phyloP scores from a whole-genome alignment of 2,329 filamentous ascomycete species.

The Cladobotryum protrusum region DNA sequence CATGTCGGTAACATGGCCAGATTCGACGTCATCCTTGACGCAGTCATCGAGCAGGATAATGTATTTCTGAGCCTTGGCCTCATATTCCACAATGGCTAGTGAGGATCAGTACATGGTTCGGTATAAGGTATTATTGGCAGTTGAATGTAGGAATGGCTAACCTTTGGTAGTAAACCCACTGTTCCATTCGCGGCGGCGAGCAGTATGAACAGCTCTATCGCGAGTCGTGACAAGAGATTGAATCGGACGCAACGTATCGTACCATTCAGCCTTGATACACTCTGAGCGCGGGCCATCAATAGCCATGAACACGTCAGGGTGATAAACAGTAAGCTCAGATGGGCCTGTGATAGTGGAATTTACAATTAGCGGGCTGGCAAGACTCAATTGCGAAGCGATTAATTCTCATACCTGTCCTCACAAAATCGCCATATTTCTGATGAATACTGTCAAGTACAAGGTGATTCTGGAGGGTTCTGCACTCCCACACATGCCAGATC shows the following conservation, averaged over 20 bases:
- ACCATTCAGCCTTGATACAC: conserved; percentile 22
- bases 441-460: conserved; percentile 16
- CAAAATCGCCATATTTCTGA: conserved; percentile 20
- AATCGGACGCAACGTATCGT: conserved; percentile 19
- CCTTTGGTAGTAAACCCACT: conserved; percentile 17
- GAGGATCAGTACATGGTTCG: too few relatives aligned
- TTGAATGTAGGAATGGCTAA: conserved; percentile 1
- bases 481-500: conserved; percentile 27
- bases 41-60: conserved; percentile 14
- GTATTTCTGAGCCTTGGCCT: conserved; percentile 14
- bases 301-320: conserved; percentile 19
- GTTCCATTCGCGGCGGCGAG: conserved; percentile 19
- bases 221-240: conserved; percentile 16
- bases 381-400: too few relatives aligned
- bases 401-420: conserved; percentile 19
- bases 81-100: conserved; percentile 15
- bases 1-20: conserved; percentile 11
- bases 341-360: conserved; percentile 11
- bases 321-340: conserved; percentile 20
- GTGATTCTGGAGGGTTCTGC: conserved; percentile 19
- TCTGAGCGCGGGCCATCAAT: conserved; percentile 20
- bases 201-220: conserved; percentile 17
- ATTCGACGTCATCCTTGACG: conserved; percentile 15
- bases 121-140: background rate
- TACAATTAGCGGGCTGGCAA: too few relatives aligned